Evolutionary conservation across 2,329 filamentous ascomycete genomes (phyloP).

Genomic region (Xylariaceae sp.): DNA sequence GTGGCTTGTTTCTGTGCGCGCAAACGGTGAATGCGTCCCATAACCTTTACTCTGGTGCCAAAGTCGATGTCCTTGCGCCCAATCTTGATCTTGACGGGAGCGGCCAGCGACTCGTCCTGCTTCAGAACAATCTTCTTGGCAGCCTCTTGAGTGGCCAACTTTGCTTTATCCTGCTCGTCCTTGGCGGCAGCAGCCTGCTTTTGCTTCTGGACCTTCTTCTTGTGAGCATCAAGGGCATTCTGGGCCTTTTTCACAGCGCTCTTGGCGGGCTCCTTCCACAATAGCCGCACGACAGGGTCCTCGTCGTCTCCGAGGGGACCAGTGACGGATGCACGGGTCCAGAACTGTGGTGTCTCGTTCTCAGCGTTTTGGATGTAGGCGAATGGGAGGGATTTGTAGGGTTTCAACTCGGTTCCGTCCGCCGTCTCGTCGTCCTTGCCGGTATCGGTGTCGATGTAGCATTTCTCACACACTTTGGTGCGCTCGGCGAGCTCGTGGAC

Average conservation of each 20-base stretch:
- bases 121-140: constrained; percentile 72
- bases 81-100: constrained; percentile 73
- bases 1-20: constrained; percentile 79
- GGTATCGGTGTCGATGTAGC: constrained; percentile 79
- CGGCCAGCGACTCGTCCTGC: constrained; percentile 73
- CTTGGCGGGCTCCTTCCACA: constrained; percentile 82
- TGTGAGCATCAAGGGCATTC: constrained; percentile 69
- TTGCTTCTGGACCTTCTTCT: constrained; percentile 82
- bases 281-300: constrained; percentile 60
- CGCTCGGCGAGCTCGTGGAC: constrained; percentile 51
- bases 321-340: constrained; percentile 65
- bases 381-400: constrained; percentile 77
- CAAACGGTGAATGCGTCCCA: constrained; percentile 79
- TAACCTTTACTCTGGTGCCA: constrained; percentile 61
- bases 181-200: constrained; percentile 69
- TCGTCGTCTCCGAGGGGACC: constrained; percentile 59
- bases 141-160: constrained; percentile 69
- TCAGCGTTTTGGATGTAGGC: constrained; percentile 72
- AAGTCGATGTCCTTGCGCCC: constrained; percentile 64
- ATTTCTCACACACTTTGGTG: constrained; percentile 45
- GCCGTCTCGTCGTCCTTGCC: constrained; percentile 68
- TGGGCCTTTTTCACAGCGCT: constrained; percentile 82
- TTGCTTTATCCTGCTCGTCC: constrained; percentile 69
- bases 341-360: constrained; percentile 58
- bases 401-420: constrained; percentile 67